Base-by-base conservation (phyloP, 768 basidiomycete genomes). In the Fomitopsis serialis region DNA sequence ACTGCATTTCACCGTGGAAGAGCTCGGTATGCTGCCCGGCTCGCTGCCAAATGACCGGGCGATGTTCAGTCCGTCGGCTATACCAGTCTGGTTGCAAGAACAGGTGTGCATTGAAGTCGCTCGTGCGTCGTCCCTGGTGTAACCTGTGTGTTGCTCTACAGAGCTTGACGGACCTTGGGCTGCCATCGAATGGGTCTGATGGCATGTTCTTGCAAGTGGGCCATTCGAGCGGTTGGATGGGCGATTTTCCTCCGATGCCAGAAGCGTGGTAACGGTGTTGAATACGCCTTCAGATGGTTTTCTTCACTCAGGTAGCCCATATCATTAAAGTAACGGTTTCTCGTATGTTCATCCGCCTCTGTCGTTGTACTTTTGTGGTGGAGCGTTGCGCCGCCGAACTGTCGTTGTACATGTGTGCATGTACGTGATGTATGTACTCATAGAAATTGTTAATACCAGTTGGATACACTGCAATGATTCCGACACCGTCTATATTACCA, bases 51-150 rank as follows among this genome's bases (percentile, higher is more conserved):
- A 68, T 55, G 62, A 67, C 45, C 61, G 61, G 35, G 79, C 80
- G 15, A 78, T 82, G 48, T 84, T 95, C 67, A 90, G 81, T 64
- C 87, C 90, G 10, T 80, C 82, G 40, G 81, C 85, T 44, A 87
- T 97, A 52, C 94, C 94, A n/a, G 62, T 84, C 3, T 97, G 94
- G 94, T 71, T 97, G 53, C 92, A 90, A 66, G 94, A 96, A 69
- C 86, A 90, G 74, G 91, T 90, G 47, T 55, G 84, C 74, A 17
- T 4, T 42, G 42, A 48, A 40, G 48, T 22, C 24, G 35, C 46
- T 53, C 35, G 21, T 42, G 22, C 55, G 25, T 46, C 12, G 29
- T n/a, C 32, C 42, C 29, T 59, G 40, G 15, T 24, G 21, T 27
- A 9, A 22, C 21, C 29, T 21, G 34, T 50, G 6, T 11, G 29